A percentile compares a stretch with the other conserved stretches of the same genome.
phyloP scores from a whole-genome alignment of 768 basidiomycete species.

The Boletus patriciae region DNA sequence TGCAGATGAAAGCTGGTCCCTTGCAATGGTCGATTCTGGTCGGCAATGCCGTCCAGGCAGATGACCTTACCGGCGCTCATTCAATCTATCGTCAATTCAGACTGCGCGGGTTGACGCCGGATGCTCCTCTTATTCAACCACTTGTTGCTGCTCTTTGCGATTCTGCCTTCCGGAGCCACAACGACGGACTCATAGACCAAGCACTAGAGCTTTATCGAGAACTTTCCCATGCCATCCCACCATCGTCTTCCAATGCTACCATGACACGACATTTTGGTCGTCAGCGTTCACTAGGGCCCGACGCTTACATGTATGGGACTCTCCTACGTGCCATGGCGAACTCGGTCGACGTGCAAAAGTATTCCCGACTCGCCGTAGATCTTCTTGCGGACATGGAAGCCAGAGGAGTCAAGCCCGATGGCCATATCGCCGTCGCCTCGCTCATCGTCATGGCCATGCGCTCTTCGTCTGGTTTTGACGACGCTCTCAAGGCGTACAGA shows the following conservation, averaged over 20 bases:
- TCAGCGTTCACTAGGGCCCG: conserved; percentile 45
- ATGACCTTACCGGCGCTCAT: conserved; percentile 43
- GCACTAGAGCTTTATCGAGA: conserved; percentile 57
- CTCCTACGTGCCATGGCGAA: conserved; percentile 49
- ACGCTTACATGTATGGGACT: conserved; percentile 53
- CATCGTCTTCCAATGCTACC: conserved; percentile 14
- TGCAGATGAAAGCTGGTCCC: conserved; percentile 41
- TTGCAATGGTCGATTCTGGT: conserved; percentile 59
- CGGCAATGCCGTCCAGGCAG: conserved; percentile 44
- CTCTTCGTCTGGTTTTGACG: conserved; percentile 48
- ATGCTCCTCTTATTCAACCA: conserved; percentile 52
- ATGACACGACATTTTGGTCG: conserved; percentile 22
- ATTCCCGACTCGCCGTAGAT: conserved; percentile 45
- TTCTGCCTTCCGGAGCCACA: conserved; percentile 33
- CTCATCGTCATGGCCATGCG: conserved; percentile 69
- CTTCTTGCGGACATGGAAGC: conserved; percentile 68
- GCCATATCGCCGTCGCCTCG: conserved; percentile 47
- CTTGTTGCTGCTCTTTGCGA: conserved; percentile 53
- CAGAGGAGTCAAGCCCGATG: conserved; percentile 46
- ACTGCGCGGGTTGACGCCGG: conserved; percentile 45
- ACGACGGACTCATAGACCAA: conserved; percentile 47
- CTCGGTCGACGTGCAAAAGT: conserved; percentile 47
- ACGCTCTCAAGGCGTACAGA: conserved; percentile 65
- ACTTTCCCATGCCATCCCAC: conserved; percentile 37
- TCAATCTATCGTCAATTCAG: conserved; percentile 50